Base-by-base conservation (phyloP, 345 rosid genomes). In the Turritis glabra region DNA sequence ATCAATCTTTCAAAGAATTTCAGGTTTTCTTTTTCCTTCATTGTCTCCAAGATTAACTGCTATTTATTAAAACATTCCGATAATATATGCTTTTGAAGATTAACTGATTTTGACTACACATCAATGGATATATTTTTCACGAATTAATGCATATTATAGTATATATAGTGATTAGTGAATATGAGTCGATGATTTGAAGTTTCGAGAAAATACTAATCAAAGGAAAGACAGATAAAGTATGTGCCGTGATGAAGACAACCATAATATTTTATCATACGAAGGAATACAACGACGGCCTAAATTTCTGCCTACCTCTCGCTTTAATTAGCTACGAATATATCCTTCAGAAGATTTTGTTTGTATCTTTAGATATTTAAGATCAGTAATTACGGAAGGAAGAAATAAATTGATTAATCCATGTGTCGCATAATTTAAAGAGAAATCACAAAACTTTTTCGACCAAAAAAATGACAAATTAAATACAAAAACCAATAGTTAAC, bases 201-300 rank as follows among this genome's bases (percentile, higher is more conserved):
- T 29, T 74, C 44, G 9, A 66, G 60, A 74, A 65, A 18, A 33
- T 55, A 17, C 30, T n/a, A n/a, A n/a, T n/a, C n/a, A 29, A 56
- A 55, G 23, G 9, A 41, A 55, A 21, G 7, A 30, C 23, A 29
- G n/a, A 53, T 22, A 55, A 38, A 47, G 50, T 19, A 37, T 67
- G 47, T 59, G 74, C 10, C 63, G 55, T 75, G 63, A 29, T 67
- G 46, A 67, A 11, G 53, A 67, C 48, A 43, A 23, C 26, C 26
- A 44, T 61, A 40, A 12, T 37, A 1, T 37, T 9, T 37, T 37
- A 33, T 48, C 75, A 17, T 29, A 38, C 0, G 56, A 43, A 55
- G 32, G 56, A 64, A 64, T 74, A 57, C 53, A 54, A 30, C 21
- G 30, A 54, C 25, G 30, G 50, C 70, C 70, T 76, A 76, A 76